Base-by-base conservation (phyloP, 176 grass and related monocot genomes). In the Oryza coarctata region DNA sequence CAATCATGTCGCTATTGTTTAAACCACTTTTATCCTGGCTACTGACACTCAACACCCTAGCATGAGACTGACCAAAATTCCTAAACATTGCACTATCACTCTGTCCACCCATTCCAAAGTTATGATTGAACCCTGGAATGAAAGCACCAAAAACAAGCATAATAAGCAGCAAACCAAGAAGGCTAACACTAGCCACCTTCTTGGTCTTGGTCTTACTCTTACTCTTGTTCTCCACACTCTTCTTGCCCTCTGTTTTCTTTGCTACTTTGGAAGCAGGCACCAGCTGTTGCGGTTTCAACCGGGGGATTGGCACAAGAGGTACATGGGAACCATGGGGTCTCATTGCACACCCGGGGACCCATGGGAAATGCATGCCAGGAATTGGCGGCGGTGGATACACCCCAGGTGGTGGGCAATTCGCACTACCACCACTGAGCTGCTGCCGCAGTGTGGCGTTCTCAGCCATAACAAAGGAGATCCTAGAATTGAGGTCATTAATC, bases 171-270 rank as follows among this genome's bases (percentile, higher is more conserved):
- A 99, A 85, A 62, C 96, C 91, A 69, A 99, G 80, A 71, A 99
- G 77, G 86, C 96, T 99, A 47, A 94, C 79, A 81, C 96, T 90
- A 10, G 93, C 93, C 18, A 95, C 70, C 84, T 99, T 99, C 93
- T 94, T 99, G 27, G 90, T 89, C 82, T 93, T 98, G 20, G 1
- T 74, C 78, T 76, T 94, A 65, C 1, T 74, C 78, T 70, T 94
- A 12, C 63, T 87, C 84, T 85, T 94, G 74, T 47, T 50, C 14
- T 89, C 92, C 0, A 0, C 77, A 5, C 60, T 6, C 81, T 92
- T 94, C 74, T 87, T 94, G 82, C 27, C 68, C 41, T 94, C 93
- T 23, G 75, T 49, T 75, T 94, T 94, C 78, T 97, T 97, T 7
- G 73, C 26, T 9, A 31, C 89, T 68, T 97, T 95, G 10, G 79